phyloP scores from a whole-genome alignment of 768 basidiomycete genomes.

The Saitozyma podzolica region DNA sequence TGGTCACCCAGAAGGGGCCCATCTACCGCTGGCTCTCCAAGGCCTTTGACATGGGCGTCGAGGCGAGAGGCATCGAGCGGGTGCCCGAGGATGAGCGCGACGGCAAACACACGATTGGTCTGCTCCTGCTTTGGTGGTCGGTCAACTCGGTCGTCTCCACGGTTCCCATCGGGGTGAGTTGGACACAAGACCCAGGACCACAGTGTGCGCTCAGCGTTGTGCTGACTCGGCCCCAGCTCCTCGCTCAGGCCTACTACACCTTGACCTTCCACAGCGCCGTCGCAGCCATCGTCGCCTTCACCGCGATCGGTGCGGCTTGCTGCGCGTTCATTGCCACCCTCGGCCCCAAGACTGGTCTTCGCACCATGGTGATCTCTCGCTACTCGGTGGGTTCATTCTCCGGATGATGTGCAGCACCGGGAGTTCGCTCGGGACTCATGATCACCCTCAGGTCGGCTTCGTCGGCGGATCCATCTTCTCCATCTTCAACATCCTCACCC shows the following conservation, averaged over 20 bases:
- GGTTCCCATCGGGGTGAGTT: conserved; percentile 58
- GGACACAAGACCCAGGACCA: too few relatives aligned
- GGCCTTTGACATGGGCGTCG: conserved; percentile 59
- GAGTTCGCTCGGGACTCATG: conserved; percentile 34
- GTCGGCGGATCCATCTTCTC: conserved; percentile 59
- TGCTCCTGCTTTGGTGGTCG: conserved; percentile 53
- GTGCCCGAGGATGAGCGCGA: conserved; percentile 60
- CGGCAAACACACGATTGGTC: conserved; percentile 50
- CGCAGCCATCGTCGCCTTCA: conserved; percentile 58
- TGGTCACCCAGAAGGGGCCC: conserved; percentile 5
- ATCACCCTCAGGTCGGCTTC: conserved; percentile 50
- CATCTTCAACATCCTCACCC: conserved; percentile 61
- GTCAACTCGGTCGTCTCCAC: conserved; percentile 59
- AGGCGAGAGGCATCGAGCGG: conserved; percentile 62
- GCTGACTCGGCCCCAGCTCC: conserved; percentile 12
- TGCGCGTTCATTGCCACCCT: conserved; percentile 61
- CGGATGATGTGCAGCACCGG: conserved; percentile 52
- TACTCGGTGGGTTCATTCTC: conserved; percentile 3
- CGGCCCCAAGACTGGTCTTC: conserved; percentile 60
- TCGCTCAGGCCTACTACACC: conserved; percentile 58
- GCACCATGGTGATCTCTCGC: conserved; percentile 58
- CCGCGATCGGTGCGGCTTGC: conserved; percentile 55
- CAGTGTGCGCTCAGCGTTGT: too few relatives aligned
- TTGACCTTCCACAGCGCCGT: conserved; percentile 59
- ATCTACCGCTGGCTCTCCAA: conserved; percentile 42